Base-by-base conservation (phyloP, 257 asterid genomes). In the Fraxinus quadrangulata region DNA sequence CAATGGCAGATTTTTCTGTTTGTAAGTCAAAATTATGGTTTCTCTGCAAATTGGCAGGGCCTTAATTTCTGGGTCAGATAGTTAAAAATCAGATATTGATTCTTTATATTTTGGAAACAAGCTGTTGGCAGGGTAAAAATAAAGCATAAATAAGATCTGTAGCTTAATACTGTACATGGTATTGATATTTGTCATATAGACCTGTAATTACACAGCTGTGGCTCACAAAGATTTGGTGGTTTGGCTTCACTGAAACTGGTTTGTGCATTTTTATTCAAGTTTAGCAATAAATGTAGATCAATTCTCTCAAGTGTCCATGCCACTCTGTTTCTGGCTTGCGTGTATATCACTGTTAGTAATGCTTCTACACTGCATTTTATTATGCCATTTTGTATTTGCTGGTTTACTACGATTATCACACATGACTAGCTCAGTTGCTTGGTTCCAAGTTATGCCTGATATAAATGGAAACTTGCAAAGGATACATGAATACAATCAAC, bases 401-500 rank as follows among this genome's bases (percentile, higher is more conserved):
- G 13, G 4, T 67, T 26, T 37, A 28, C 73, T 24, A 34, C 31
- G 12, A 68, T 63, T 21, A 49, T 73, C 31, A 56, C 54, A 36
- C 67, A 37, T 39, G 65, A 56, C 72, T 78, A 75, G n/a, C 42
- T 72, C 61, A 63, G 31, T 31, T 63, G 67, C 70, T 33, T 72
- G 59, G 73, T 59, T 54, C 59, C 39, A 75, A 67, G 33, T 45
- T 34, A 56, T 17, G 17, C 37, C 10, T 61, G 70, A 65, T 51
- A 78, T 28, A 45, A 72, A 30, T 37, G 39, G 56, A 63, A 17
- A 51, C 76, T 33, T 76, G 77, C 75, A 81, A 71, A 40, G 28
- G 39, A 45, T 51, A 67, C 80, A 63, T 56, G 72, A 12, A 12
- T 69, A 76, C 31, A 7, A 14, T 42, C 69, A 61, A 73, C 33